phyloP scores from a whole-genome alignment of 352 stramenopile genomes.

The Globisporangium megalacanthum region DNA sequence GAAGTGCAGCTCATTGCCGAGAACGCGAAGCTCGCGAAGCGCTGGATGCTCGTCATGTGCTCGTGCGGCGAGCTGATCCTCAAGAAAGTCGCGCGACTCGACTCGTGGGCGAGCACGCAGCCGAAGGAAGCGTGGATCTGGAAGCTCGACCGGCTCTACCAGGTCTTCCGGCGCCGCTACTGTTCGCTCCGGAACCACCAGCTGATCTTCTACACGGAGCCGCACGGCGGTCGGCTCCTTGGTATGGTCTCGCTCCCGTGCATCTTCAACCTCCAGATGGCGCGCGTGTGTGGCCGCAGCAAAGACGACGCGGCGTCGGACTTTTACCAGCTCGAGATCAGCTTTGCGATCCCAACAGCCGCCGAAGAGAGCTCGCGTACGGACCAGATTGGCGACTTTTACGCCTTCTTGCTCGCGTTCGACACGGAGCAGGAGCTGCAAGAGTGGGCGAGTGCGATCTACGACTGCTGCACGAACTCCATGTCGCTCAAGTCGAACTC shows the following conservation, averaged over 20 bases:
- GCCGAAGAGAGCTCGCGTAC: slow-evolving; percentile 51
- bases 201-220: slow-evolving; percentile 71
- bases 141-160: slow-evolving; percentile 83
- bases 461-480: slow-evolving; percentile 85
- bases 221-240: slow-evolving; percentile 58
- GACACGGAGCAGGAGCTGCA: slow-evolving; percentile 65
- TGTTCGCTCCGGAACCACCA: slow-evolving; percentile 83
- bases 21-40: slow-evolving; percentile 60
- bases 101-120: slow-evolving; percentile 70
- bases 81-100: slow-evolving; percentile 53
- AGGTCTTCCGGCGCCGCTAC: slow-evolving; percentile 78
- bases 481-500: slow-evolving; percentile 76
- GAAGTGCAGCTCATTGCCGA: slow-evolving; percentile 70
- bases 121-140: slow-evolving; percentile 85
- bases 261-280: slow-evolving; percentile 80
- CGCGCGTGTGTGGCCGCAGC: slow-evolving; percentile 64
- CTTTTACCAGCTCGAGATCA: slow-evolving; percentile 84
- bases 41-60: slow-evolving; percentile 88
- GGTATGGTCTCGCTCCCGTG: slow-evolving; percentile 74
- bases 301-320: slow-evolving; percentile 44
- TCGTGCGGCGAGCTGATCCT: slow-evolving; percentile 76
- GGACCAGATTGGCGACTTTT: slow-evolving; percentile 75
- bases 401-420: slow-evolving; percentile 73
- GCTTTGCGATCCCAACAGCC: slow-evolving; percentile 63
- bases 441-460: slow-evolving; percentile 74